Percentiles rank a stretch among this genome's conserved stretches.
Evolutionary conservation across 352 stramenopile species (phyloP).

Genomic region (Pythium vanterpoolii): DNA sequence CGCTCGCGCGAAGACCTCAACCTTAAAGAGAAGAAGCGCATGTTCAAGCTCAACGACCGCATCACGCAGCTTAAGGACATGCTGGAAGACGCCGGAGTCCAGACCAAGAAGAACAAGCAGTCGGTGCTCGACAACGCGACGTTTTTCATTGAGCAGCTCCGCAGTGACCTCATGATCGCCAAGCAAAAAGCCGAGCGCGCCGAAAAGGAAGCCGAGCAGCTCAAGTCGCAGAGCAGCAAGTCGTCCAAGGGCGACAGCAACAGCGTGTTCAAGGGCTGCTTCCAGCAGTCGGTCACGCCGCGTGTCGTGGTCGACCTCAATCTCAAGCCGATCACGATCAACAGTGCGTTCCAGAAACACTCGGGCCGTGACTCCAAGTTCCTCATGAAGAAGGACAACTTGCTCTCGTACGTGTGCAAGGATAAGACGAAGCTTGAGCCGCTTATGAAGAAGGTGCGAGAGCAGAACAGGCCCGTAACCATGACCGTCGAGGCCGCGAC

Average conservation of each 20-base stretch:
- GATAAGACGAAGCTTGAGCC: conserved; percentile 45
- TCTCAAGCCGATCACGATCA: conserved; percentile 52
- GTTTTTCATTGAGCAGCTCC: conserved; percentile 29
- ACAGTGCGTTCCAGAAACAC: conserved; percentile 51
- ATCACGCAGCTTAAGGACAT: conserved; percentile 46
- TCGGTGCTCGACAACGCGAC: conserved; percentile 35
- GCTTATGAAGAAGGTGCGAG: conserved; percentile 37
- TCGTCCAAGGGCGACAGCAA: conserved; percentile 6
- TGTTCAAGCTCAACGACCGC: conserved; percentile 88
- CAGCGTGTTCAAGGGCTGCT: conserved; percentile 57
- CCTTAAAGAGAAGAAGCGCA: conserved; percentile 86
- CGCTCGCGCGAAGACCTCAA: conserved; percentile 80
- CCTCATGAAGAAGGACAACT: conserved; percentile 28
- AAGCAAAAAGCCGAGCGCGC: conserved; percentile 32
- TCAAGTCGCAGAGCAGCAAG: conserved; percentile 23
- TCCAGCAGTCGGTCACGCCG: conserved; percentile 61
- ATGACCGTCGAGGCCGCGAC: conserved; percentile 47
- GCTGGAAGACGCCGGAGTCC: conserved; percentile 29
- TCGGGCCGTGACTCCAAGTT: conserved; percentile 37
- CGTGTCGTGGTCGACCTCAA: conserved; percentile 47
- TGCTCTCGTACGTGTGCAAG: conserved; percentile 45
- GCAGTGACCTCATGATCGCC: conserved; percentile 31
- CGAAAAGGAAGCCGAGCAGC: conserved; percentile 36
- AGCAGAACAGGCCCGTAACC: conserved; percentile 36
- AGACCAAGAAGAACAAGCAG: conserved; percentile 42